Base-by-base conservation (phyloP, 2,329 filamentous ascomycete species). In the Verticillium zaregamsianum region DNA sequence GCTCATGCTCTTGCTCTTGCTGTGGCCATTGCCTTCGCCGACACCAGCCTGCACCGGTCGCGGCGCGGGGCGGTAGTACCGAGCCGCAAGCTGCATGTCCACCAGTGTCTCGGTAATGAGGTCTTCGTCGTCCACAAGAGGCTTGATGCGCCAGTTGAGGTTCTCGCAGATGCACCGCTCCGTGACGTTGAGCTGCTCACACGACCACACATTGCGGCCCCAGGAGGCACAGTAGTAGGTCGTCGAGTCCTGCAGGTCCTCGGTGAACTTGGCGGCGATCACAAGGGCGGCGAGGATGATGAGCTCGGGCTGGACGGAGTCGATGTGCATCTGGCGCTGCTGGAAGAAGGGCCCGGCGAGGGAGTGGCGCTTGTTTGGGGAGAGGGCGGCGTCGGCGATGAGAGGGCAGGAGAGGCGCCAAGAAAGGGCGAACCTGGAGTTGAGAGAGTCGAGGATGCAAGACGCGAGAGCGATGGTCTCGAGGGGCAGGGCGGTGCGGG, bases 391-490 rank as follows among this genome's bases (percentile, higher is more conserved):
- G 63, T 64, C 39, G 61, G 65, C 33, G 58, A 71, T 71, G 65
- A 86, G 74, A 0, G 86, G 86, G 66, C 84, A 87, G 3, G 80
- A 79, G 61, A 84, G 77, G 25, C 87, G 83, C 86, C 86, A 90
- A 62, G 76, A 80, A 37, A 85, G 80, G 56, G 86, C 84, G 71
- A 90, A 90, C 63, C 82, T 84, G 57, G 81, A 80, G 72, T 84
- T 82, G 64, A 90, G 79, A 49, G 86, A 86, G 70, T 90, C 87
- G 66, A 90, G 80, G 58, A 90, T 85, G 77, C 86, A 88, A 45
- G 87, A 86, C 39, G 86, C 86, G 40, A 90, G 77, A 55, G 87
- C 87, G 56, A 90, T 78, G 28, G 82, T 86, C 69, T 89, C 85
- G 69, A 86, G 79, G 3, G 86, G 82, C 31, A 89, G 76, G 60